Percentiles rank a stretch among this genome's conserved stretches.
phyloP scores from a whole-genome alignment of 2,329 filamentous ascomycete genomes.

The Venturia aucupariae region DNA sequence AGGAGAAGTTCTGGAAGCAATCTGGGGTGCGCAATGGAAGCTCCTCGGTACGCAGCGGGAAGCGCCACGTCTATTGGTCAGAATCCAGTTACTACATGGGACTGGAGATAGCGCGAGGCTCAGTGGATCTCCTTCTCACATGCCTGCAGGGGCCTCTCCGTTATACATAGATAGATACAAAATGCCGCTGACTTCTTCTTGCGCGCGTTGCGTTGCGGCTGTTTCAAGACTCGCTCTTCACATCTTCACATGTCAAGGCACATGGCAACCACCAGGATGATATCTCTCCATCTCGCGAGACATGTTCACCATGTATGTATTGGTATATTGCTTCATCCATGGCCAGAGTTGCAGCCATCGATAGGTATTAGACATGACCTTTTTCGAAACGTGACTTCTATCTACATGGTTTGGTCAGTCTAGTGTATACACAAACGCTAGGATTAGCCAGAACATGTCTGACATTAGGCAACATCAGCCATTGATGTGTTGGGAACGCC shows the following conservation, averaged over 20 bases:
- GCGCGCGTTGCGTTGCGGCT: conserved; percentile 7
- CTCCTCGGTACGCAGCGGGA: not conserved
- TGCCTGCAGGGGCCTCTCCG: not conserved
- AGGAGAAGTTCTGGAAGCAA: not conserved
- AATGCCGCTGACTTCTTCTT: not conserved
- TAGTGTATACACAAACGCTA: not conserved
- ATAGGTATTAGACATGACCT: too few relatives aligned
- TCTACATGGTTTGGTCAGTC: not conserved
- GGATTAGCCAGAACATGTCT: not conserved
- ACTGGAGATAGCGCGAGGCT: not conserved
- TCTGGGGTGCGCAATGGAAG: not conserved
- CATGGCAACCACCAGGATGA: not conserved
- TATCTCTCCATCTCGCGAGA: not conserved
- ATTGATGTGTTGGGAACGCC: not conserved
- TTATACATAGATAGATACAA: not conserved
- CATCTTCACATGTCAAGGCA: not conserved
- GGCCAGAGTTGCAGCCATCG: too few relatives aligned
- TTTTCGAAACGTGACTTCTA: too few relatives aligned
- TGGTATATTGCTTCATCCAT: too few relatives aligned
- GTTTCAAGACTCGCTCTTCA: not conserved
- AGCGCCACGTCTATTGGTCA: not conserved
- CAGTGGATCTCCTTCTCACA: not conserved
- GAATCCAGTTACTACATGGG: not conserved
- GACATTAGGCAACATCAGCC: not conserved
- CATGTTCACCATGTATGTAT: not conserved